Evolutionary conservation across 768 basidiomycete species (phyloP), one percentile per base, ranked within the genome.

Genomic region (Pisolithus microcarpus): DNA sequence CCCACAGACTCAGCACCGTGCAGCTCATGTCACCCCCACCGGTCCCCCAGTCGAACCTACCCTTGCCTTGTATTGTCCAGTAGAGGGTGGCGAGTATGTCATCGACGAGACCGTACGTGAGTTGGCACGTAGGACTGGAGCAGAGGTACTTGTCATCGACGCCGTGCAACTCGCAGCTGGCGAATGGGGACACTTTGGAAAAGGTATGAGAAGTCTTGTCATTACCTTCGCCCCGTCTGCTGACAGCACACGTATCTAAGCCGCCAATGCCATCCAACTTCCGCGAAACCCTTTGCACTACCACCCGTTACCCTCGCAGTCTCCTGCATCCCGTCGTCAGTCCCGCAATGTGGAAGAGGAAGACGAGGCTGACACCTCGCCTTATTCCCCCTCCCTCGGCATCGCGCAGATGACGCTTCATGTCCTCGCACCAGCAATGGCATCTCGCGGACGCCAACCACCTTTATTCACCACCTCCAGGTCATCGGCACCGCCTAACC

Each of bases 141-240:
- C 91, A 18, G 94, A 96, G 55, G 83, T 96, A 10, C 74, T 94
- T 8, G 79, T 92, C 13, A 63, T 97, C 46, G 93, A 97, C 70
- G 73, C 85, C 3, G 81, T 85, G 8, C 87, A 93, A 52, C 72
- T 95, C 18, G 91, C 87, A 31, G 84, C 91, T 4, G 90, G 91
- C n/a, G 85, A 90, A 65, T 87, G 83, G 74, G 92, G 92, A 3
- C 73, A 77, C 18, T 91, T 91, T 64, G 91, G 92, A 24, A 78
- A 83, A 76, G 87, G 87, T 85, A 47, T 46, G 58, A 59, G 51
- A 56, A 19, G 38, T 34, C 30, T 5, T 47, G 5, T 45, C 18
- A 23, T 1, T 34, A 8, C 47, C 11, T 24, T 13, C 30, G 43
- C 39, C 6, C 30, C 1, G 7, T 42, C 6, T 46, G 16, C 55